A percentile compares a stretch with the other conserved stretches of the same genome.
phyloP scores from a whole-genome alignment of 2,329 filamentous ascomycete genomes.

The Ascochyta koolunga region DNA sequence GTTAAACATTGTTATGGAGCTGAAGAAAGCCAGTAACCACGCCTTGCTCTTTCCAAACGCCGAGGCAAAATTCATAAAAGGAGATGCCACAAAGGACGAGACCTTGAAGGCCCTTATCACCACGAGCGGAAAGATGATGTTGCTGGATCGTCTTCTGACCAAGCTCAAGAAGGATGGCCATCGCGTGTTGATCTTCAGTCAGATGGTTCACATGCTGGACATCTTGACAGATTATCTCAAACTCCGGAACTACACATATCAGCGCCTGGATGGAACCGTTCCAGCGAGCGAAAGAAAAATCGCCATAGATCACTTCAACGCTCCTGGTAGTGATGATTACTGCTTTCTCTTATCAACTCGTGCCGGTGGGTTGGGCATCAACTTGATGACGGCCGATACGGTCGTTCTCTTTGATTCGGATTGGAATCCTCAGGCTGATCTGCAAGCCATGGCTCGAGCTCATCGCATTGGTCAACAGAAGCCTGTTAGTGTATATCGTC shows the following conservation, averaged over 20 bases:
- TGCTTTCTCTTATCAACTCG: constrained; percentile 94
- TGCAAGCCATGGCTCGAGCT: constrained; percentile 97
- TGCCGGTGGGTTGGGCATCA: constrained; percentile 97
- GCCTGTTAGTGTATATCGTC: constrained; percentile 92
- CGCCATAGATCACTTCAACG: constrained; percentile 98
- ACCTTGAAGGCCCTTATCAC: constrained; percentile 91
- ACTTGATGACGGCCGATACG: constrained; percentile 97
- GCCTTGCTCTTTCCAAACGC: constrained; percentile 97
- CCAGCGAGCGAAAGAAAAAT: constrained; percentile 84
- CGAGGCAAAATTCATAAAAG: constrained; percentile 84
- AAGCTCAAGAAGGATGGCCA: constrained; percentile 94
- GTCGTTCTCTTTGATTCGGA: constrained; percentile 98
- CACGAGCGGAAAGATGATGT: constrained; percentile 99
- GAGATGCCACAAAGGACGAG: constrained; percentile 83
- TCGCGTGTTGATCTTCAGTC: constrained; percentile 96
- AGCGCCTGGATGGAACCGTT: constrained; percentile 94
- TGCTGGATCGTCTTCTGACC: constrained; percentile 90
- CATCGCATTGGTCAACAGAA: constrained; percentile 97
- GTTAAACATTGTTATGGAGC: constrained; percentile 98
- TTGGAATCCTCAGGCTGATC: constrained; percentile 97
- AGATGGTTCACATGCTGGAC: constrained; percentile 99
- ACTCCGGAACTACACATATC: constrained; percentile 91
- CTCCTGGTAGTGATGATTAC: constrained; percentile 93
- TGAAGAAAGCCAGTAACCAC: constrained; percentile 99
- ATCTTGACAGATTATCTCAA: constrained; percentile 94